Evolutionary conservation across 345 rosid species (phyloP).

Genomic region (Eutrema heterophyllum): DNA sequence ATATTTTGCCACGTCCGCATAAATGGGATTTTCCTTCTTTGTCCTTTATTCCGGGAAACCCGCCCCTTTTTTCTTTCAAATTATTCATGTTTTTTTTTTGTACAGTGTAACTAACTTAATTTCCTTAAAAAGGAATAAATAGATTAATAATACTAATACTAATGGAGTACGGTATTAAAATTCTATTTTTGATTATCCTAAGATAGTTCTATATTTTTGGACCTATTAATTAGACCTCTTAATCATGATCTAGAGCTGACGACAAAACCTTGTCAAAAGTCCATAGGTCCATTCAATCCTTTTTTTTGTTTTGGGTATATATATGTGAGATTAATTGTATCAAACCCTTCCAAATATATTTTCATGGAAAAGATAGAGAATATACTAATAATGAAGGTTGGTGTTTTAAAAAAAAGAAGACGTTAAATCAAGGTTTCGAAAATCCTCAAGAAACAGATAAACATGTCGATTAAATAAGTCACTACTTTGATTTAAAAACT

Average conservation of each 20-base stretch:
- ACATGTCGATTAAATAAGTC: background rate
- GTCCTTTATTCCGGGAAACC: constrained; percentile 48
- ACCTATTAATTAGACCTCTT: constrained; percentile 21
- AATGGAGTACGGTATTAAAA: background rate
- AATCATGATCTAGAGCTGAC: constrained; percentile 21
- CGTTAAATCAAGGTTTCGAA: background rate
- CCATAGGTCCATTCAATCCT: background rate
- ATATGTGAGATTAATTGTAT: background rate
- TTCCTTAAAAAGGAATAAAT: background rate
- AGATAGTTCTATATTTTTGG: constrained; percentile 12
- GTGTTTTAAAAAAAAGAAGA: background rate
- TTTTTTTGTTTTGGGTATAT: background rate
- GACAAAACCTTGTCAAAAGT: constrained; percentile 13
- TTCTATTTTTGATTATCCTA: constrained; percentile 18
- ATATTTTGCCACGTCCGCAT: constrained; percentile 22
- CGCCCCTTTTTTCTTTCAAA: constrained; percentile 9
- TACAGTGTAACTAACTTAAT: background rate
- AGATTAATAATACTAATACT: background rate
- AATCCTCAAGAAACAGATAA: background rate
- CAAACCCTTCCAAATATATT: background rate
- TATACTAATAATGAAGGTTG: background rate
- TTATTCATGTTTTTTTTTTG: background rate
- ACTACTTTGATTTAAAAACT: background rate
- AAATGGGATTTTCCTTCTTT: constrained; percentile 4
- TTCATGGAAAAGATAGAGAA: background rate